A percentile compares a stretch with the other conserved stretches of the same genome.
Evolutionary conservation across 106 monocot species (phyloP).

Genomic region (Dendrobium chrysotoxum): DNA sequence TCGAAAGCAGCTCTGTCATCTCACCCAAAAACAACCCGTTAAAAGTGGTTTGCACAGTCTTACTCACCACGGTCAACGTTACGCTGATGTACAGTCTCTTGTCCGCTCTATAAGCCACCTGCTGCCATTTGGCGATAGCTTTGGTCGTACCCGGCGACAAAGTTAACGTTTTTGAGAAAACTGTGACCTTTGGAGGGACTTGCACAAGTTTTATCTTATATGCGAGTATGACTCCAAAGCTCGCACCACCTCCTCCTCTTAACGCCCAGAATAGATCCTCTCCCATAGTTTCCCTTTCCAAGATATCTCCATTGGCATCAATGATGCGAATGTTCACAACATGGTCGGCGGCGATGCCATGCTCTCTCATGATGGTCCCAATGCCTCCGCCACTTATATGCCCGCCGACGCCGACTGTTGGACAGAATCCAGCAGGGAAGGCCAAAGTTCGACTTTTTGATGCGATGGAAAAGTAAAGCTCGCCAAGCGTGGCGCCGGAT

Average conservation of each 20-base stretch:
- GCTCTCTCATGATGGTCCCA: conserved; percentile 30
- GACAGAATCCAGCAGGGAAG: conserved; percentile 40
- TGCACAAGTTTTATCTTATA: conserved; percentile 31
- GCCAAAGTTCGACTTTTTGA: conserved; percentile 13
- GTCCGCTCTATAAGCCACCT: conserved; percentile 20
- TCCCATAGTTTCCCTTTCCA: conserved; percentile 46
- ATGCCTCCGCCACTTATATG: conserved; percentile 47
- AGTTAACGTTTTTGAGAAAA: conserved; percentile 17
- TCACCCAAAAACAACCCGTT: conserved; percentile 33
- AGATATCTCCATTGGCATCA: conserved; percentile 21
- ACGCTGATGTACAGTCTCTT: conserved; percentile 23
- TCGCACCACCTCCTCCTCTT: conserved; percentile 39
- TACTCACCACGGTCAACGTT: not conserved
- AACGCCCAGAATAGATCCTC: conserved; percentile 65
- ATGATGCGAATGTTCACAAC: conserved; percentile 31
- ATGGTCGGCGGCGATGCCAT: conserved; percentile 36
- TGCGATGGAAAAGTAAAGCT: conserved; percentile 33
- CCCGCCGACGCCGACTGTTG: conserved; percentile 55
- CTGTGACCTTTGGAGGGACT: conserved; percentile 28
- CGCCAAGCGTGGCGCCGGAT: conserved; percentile 41
- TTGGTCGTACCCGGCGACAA: conserved; percentile 8
- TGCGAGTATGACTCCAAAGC: conserved; percentile 44
- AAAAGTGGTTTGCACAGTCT: conserved; percentile 14
- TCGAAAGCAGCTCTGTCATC: conserved; percentile 10
- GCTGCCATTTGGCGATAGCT: conserved; percentile 40